phyloP scores from a whole-genome alignment of 805 yeast species.

The Cyberlindnera japonica region DNA sequence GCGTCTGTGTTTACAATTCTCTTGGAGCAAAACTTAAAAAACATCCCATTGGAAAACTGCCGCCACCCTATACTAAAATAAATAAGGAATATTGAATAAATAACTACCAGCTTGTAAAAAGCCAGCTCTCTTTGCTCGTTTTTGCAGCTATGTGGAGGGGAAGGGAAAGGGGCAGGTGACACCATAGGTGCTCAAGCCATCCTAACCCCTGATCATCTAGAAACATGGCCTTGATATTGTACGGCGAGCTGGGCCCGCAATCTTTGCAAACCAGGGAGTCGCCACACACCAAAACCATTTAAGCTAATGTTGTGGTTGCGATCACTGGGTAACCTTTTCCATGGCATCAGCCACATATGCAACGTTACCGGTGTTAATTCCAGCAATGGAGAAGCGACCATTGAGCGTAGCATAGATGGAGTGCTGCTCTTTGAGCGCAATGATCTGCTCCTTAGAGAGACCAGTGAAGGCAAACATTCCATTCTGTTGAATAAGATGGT shows the following conservation, averaged over 20 bases:
- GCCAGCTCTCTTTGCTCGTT: no score
- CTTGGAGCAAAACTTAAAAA: no score
- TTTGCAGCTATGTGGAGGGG: no score
- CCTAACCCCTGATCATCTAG: no score
- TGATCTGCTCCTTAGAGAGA: slow-evolving; percentile 64
- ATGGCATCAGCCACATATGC: slow-evolving; percentile 65
- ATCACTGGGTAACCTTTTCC: slow-evolving; percentile 34
- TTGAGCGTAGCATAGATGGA: slow-evolving; percentile 83
- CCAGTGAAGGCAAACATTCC: slow-evolving; percentile 98
- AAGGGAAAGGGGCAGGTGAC: no score
- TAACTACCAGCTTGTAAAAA: neutral
- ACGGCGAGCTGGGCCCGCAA: no score
- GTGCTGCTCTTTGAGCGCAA: slow-evolving; percentile 61
- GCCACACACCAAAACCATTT: neutral
- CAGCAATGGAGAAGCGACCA: slow-evolving; percentile 91
- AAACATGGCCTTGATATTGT: no score
- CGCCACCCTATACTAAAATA: no score
- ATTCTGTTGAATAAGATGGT: slow-evolving; percentile 79
- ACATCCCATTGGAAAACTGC: no score
- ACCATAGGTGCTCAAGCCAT: no score
- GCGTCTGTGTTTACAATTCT: no score
- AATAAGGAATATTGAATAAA: neutral
- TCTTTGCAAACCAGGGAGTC: neutral
- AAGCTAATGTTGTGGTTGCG: no score
- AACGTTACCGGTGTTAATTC: slow-evolving; percentile 77